Evolutionary conservation across 2,329 filamentous ascomycete species (phyloP).

Genomic region (Botrytis porri): DNA sequence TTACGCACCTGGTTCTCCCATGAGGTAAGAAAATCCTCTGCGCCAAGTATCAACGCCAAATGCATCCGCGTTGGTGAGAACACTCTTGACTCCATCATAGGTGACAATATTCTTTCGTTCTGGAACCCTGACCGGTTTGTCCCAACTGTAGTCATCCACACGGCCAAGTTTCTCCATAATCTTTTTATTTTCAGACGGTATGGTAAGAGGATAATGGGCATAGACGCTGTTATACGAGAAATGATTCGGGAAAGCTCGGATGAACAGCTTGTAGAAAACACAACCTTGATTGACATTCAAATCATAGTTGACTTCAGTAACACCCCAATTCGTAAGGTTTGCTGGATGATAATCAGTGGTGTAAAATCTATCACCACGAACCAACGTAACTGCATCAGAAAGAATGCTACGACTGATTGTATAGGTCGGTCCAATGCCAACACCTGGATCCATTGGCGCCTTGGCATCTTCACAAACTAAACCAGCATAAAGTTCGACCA

Average conservation of each 20-base stretch:
- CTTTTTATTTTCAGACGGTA: constrained; percentile 66
- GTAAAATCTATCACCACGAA: constrained; percentile 55
- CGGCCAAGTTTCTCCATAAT: constrained; percentile 62
- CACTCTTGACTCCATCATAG: constrained; percentile 30
- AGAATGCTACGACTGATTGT: constrained; percentile 53
- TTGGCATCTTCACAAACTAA: constrained; percentile 57
- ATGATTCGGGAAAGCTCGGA: constrained; percentile 73
- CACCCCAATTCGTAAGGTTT: constrained; percentile 79
- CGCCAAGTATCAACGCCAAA: constrained; percentile 35
- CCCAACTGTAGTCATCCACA: constrained; percentile 26
- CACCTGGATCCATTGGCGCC: constrained; percentile 47
- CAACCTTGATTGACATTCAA: constrained; percentile 56
- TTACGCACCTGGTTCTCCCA: constrained; percentile 22
- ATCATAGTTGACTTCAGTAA: constrained; percentile 69
- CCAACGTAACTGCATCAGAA: constrained; percentile 56
- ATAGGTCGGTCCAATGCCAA: constrained; percentile 49
- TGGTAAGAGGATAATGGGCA: constrained; percentile 59
- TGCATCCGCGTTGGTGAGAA: constrained; percentile 34
- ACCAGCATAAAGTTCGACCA: constrained; percentile 67
- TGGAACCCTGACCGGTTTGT: constrained; percentile 25
- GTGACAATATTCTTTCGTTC: constrained; percentile 18
- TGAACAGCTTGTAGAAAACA: constrained; percentile 78
- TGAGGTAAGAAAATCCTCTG: constrained; percentile 16
- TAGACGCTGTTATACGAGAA: constrained; percentile 80
- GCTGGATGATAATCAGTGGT: constrained; percentile 51